phyloP scores from a whole-genome alignment of 2,329 filamentous ascomycete genomes.

The Microcyclosporella mali region DNA sequence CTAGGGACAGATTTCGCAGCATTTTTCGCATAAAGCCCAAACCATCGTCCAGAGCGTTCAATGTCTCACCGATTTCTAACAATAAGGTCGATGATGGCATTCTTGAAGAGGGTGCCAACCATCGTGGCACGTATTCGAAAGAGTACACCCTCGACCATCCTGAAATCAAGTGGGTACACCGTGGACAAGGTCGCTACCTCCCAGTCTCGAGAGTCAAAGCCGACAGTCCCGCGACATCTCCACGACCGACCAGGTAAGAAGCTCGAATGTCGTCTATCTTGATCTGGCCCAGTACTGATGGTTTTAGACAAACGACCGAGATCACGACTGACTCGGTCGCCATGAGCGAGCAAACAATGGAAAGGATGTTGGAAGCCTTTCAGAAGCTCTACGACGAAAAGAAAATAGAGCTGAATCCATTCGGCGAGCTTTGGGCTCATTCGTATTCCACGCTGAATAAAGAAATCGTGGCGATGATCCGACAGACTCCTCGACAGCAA shows the following conservation, averaged over 20 bases:
- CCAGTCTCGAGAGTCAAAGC: slow-evolving; percentile 19
- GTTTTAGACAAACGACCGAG: slow-evolving; percentile 10
- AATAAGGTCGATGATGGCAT: slow-evolving; percentile 1
- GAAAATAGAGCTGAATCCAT: slow-evolving; percentile 15
- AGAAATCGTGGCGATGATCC: slow-evolving; percentile 11
- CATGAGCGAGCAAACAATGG: slow-evolving; percentile 8
- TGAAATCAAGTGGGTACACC: slow-evolving; percentile 29
- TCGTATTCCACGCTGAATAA: slow-evolving; percentile 14
- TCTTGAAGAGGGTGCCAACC: slow-evolving; percentile 23
- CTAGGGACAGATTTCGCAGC: slow-evolving; percentile 9
- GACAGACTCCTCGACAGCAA: slow-evolving; percentile 11
- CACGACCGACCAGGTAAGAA: slow-evolving; percentile 16
- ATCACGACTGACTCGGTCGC: slow-evolving; percentile 8
- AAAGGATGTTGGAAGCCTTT: slow-evolving; percentile 12
- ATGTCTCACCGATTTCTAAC: background rate
- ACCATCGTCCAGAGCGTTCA: slow-evolving; percentile 5
- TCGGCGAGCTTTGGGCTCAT: slow-evolving; percentile 15
- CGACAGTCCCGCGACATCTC: slow-evolving; percentile 5
- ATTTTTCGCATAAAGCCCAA: slow-evolving; percentile 11
- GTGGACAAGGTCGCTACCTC: slow-evolving; percentile 30
- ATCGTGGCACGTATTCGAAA: slow-evolving; percentile 29
- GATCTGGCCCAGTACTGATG: slow-evolving; percentile 3
- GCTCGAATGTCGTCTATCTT: background rate
- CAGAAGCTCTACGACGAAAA: slow-evolving; percentile 13
- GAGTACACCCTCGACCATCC: slow-evolving; percentile 27